Base-by-base conservation (phyloP, 1,284 basidiomycete genomes). In the Sphaerobolus stellatus region DNA sequence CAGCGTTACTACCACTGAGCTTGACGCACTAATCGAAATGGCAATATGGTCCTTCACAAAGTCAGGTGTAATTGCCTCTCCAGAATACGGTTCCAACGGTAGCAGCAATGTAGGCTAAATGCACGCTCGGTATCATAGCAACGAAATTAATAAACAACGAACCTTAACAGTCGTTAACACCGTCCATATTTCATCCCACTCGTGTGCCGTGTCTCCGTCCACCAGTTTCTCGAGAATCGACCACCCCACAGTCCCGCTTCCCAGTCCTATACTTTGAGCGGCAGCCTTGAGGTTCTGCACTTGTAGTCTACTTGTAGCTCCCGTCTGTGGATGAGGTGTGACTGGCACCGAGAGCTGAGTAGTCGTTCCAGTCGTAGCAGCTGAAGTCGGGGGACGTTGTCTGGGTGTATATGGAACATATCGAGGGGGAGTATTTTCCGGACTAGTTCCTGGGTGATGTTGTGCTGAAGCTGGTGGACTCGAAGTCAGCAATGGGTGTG, bases 261-360 rank as follows among this genome's bases (percentile, higher is more conserved):
- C 86, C 44, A 92, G 71, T 1, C 90, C 90, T 18, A 90, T 78
- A 56, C 75, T 75, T 68, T 94, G 92, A 1, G 84, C 87, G 2
- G 86, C 85, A 1, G 90, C 84, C 70, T 90, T 93, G 56, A 94
- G 73, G 64, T 86, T 88, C 72, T 91, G 86, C 18, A 91, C 71
- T 66, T 93, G 90, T 5, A 92, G 69, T 64, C 83, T 84, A 58
- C 76, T 82, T 8, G 84, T 81, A 3, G 84, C 86, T 25, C 62
- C 54, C 38, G 60, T 63, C 29, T 62, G 64, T 16, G 62, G 62
- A 53, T 74, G 73, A 30, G 68, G 65, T 2, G 73, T 63, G 18
- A 68, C 63, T 8, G 72, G 68, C n/a, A 72, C 64, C 16, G 67
- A 66, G 0, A 75, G 67, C 46, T 74, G 74, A 36, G 73, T 70